Percentiles rank a stretch among this genome's conserved stretches.
Evolutionary conservation across 2,329 filamentous ascomycete species (phyloP).

Genomic region (Fusarium scirpi): DNA sequence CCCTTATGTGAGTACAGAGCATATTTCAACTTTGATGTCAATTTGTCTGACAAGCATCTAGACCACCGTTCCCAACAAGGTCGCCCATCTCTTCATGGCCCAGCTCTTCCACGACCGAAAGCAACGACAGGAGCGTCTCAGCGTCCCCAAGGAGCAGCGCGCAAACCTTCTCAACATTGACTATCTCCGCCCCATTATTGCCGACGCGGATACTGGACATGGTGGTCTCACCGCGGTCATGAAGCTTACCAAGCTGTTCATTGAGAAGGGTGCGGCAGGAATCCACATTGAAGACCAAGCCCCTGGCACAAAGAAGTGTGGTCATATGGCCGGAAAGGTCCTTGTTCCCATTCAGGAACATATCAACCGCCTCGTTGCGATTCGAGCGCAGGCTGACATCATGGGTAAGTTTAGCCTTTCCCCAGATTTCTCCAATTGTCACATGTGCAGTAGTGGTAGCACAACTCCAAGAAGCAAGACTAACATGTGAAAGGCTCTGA

Average conservation of each 20-base stretch:
- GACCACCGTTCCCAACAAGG: constrained; percentile 99
- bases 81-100: constrained; percentile 96
- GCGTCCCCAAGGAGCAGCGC: constrained; percentile 78
- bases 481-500: constrained; percentile 71
- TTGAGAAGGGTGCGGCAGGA: constrained; percentile 95
- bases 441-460: constrained; percentile 18
- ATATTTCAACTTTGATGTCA: neutral
- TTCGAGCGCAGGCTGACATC: constrained; percentile 97
- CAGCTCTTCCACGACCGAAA: constrained; percentile 99
- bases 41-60: constrained; percentile 56
- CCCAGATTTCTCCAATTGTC: constrained; percentile 22
- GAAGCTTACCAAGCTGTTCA: constrained; percentile 98
- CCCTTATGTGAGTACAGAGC: constrained; percentile 74
- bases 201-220: constrained; percentile 96
- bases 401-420: constrained; percentile 74
- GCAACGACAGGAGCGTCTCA: constrained; percentile 93
- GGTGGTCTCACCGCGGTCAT: constrained; percentile 98
- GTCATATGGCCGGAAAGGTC: constrained; percentile 99
- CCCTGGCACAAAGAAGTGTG: constrained; percentile 98
- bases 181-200: constrained; percentile 95
- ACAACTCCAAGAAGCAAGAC: neutral
- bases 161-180: constrained; percentile 82
- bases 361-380: constrained; percentile 96
- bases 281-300: constrained; percentile 99
- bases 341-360: constrained; percentile 97